Evolutionary conservation across 2,329 filamentous ascomycete species (phyloP), one percentile per base, ranked within the genome.

Genomic region (Colletotrichum truncatum): DNA sequence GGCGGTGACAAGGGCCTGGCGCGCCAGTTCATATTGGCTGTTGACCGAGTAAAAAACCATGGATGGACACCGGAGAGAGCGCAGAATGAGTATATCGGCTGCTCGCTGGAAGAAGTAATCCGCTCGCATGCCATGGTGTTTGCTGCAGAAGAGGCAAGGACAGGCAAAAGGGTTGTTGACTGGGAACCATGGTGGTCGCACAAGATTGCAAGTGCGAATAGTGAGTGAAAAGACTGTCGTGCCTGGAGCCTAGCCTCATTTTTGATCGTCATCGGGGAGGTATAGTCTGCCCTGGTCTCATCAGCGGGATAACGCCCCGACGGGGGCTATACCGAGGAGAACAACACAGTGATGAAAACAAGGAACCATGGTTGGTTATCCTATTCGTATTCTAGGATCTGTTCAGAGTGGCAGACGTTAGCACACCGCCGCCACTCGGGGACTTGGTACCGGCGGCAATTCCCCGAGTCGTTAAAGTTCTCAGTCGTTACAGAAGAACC

Each of bases 91-190:
- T 88, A 90, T 74, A 83, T 98, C 25, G 94, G 93, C 0, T 97
- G 93, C 77, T 92, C 91, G 11, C 80, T 97, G 7, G 93, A 97
- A 61, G 96, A 98, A 73, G 88, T 91, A 1, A 85, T 98, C n/a
- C 85, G 91, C 51, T 97, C 93, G 73, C 96, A 98, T 79, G 94
- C 92, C 2, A 87, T 96, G 78, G 95, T 98, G 0, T 99, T 98
- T 81, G 94, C 93, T 23, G 96, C 95, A 0, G 96, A 98, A 78
- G 92, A 97, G 72, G 93, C 95, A 5, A 87, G 95, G 72, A 83
- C 81, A 52, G 84, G 85, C 53, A 88, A 86, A 73, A 89, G 85
- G 74, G 89, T 96, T 7, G 79, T 98, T 4, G 85, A 91, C 70
- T 98, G 93, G 89, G 79, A 80, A 43, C 77, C 84, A 48, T 97